Evolutionary conservation across 164 flowering plant species (phyloP), one percentile per base, ranked within the genome.

Genomic region (Tetracentron sinense): DNA sequence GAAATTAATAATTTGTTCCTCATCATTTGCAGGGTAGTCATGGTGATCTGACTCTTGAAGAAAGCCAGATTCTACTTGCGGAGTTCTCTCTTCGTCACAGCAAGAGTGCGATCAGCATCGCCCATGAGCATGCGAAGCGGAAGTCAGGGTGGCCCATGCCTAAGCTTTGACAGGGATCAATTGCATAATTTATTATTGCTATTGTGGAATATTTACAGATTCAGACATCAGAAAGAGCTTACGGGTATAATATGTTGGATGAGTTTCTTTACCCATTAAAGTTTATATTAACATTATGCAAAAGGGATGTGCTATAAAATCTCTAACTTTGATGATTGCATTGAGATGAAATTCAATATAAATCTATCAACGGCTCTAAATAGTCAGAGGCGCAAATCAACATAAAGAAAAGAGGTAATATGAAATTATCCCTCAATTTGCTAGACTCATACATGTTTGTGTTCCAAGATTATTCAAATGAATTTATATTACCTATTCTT

Each of bases 11-110:
- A 35, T n/a, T 44, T 19, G 20, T n/a, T 47, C 50, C 11, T 53
- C 12, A 16, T 46, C 51, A 35, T 50, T 27, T 58, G 12, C 82
- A 92, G 98, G 96, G 96, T 20, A 66, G 62, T 58, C 95, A 88
- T 73, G 89, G 95, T 69, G 98, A 92, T 77, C 78, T 92, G 62
- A 78, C 84, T n/a, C 19, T 12, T 10, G 79, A 79, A 65, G 93
- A 92, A 69, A 77, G 78, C 22, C 88, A 81, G 71, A 88, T 89
- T 64, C 66, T 92, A 60, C 84, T 82, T 7, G 96, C 98, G 12
- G 98, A 92, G 71, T 86, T 92, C 66, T 88, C 76, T 54, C 75
- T 92, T 63, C 96, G 96, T 27, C 98, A 92, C 62, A 86, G 81
- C 72, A 74, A 70, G 46, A 84, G 74, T 66, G 62, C 96, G 23